A percentile compares a stretch with the other conserved stretches of the same genome.
These are phyloP conservation scores for Sphagnum tenellum DNA, from an alignment of 225 moss, liverwort and hornwort species.

Conservation along the genomic window DNA sequence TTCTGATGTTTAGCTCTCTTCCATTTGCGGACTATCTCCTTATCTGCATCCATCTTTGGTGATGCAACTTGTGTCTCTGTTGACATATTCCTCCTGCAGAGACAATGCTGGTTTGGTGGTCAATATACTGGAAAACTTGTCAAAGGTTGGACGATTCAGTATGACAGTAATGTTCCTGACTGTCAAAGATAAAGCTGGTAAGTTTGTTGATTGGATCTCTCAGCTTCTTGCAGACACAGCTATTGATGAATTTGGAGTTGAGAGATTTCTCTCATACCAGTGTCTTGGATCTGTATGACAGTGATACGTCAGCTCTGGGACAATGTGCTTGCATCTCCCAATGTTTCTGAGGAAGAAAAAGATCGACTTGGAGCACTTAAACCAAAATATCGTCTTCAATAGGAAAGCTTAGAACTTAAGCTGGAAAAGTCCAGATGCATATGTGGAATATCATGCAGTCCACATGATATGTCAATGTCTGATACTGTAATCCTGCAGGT, in stretches of 20 bases:
- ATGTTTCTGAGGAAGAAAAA: constrained; percentile 33
- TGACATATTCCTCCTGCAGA: constrained; percentile 24
- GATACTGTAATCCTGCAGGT: too few species aligned
- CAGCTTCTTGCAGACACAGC: not conserved
- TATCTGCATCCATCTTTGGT: not conserved
- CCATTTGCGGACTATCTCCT: too few species aligned
- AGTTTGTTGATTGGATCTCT: constrained; percentile 5
- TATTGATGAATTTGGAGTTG: not conserved
- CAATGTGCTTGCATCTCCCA: constrained; percentile 28
- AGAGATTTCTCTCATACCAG: not conserved
- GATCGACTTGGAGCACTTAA: constrained; percentile 13
- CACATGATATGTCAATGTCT: too few species aligned
- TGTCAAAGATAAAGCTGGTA: constrained; percentile 63
- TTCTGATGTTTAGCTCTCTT: too few species aligned
- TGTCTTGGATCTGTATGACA: constrained; percentile 14
- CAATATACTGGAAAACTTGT: constrained; percentile 64
- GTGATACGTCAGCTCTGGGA: constrained; percentile 42
- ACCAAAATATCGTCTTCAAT: too few species aligned
- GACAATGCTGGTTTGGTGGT: constrained; percentile 55
- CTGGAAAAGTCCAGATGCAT: too few species aligned
- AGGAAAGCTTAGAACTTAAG: too few species aligned
- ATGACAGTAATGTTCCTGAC: constrained; percentile 91
- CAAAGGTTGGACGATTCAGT: constrained; percentile 86
- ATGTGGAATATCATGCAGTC: too few species aligned
- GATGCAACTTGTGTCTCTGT: not conserved